Evolutionary conservation across 2,329 filamentous ascomycete species (phyloP).

Genomic region (Pseudocercospora macadamiae): DNA sequence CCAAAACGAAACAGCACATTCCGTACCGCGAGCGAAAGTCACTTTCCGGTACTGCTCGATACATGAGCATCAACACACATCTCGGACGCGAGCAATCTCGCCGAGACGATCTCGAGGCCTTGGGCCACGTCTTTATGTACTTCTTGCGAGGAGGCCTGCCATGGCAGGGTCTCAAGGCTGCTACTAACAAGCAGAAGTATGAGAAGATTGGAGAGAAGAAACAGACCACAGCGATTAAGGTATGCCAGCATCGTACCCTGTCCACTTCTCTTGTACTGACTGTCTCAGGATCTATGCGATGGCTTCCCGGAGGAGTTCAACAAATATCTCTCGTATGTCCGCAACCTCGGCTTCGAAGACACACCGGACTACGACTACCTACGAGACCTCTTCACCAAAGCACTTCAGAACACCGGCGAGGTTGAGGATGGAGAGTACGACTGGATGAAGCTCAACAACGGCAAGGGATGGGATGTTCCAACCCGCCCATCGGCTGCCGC

Average conservation of each 20-base stretch:
- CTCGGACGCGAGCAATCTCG: constrained; percentile 93
- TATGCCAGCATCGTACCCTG: too few species aligned
- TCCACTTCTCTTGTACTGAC: too few species aligned
- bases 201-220: constrained; percentile 99
- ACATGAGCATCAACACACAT: constrained; percentile 99
- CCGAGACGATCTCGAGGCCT: constrained; percentile 90
- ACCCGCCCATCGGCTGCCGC: constrained; percentile 69
- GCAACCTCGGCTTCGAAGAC: constrained; percentile 97
- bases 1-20: constrained; percentile 98
- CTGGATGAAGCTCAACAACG: constrained; percentile 98
- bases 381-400: constrained; percentile 92
- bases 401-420: constrained; percentile 89
- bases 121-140: constrained; percentile 72
- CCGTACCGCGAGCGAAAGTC: constrained; percentile 97
- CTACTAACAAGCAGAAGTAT: constrained; percentile 70
- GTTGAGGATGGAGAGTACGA: constrained; percentile 98
- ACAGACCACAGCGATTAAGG: constrained; percentile 95
- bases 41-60: constrained; percentile 91
- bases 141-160: constrained; percentile 67
- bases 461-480: constrained; percentile 88
- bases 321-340: constrained; percentile 96
- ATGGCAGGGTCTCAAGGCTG: constrained; percentile 61
- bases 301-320: constrained; percentile 97
- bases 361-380: constrained; percentile 98
- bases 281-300: constrained; percentile 91